A percentile compares a stretch with the other conserved stretches of the same genome.
Conservation (phyloP, 2,329 filamentous ascomycete genomes). For the Aspergillus sergii region DNA sequence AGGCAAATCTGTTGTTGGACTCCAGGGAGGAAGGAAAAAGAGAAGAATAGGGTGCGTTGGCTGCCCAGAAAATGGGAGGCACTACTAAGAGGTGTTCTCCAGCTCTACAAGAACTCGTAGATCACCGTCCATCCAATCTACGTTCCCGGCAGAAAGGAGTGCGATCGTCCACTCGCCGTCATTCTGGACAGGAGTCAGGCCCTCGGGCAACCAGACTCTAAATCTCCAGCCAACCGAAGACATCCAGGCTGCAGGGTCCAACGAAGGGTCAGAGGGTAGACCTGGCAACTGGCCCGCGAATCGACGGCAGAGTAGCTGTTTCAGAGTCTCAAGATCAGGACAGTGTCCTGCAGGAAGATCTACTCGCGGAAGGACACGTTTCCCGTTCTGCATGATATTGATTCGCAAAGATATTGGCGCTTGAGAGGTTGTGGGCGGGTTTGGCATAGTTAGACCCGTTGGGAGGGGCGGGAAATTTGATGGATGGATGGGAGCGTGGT, state of each 20-base stretch:
- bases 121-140: conserved; percentile 52
- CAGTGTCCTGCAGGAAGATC: conserved; percentile 41
- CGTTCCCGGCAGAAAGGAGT: conserved; percentile 43
- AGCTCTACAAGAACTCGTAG: conserved; percentile 47
- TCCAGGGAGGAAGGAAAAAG: background rate
- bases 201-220: conserved; percentile 47
- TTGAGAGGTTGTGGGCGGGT: conserved; percentile 11
- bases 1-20: background rate
- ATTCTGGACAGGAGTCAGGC: conserved; percentile 39
- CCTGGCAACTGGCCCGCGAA: conserved; percentile 34
- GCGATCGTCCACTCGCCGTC: conserved; percentile 50
- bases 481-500: conserved; percentile 15
- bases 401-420: conserved; percentile 37
- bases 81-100: conserved; percentile 16
- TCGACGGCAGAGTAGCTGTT: conserved; percentile 35
- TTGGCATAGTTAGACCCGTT: conserved; percentile 10
- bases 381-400: conserved; percentile 41
- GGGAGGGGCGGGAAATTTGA: conserved; percentile 22
- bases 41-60: conserved; percentile 5
- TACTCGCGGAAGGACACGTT: conserved; percentile 42
- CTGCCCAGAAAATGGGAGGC: background rate
- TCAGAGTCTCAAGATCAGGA: conserved; percentile 35
- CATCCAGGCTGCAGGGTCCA: conserved; percentile 22
- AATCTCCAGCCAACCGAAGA: conserved; percentile 33
- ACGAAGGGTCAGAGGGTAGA: conserved; percentile 23